Evolutionary conservation across 176 grass and related monocot genomes (phyloP).

Genomic region (Aegilops bicornis): DNA sequence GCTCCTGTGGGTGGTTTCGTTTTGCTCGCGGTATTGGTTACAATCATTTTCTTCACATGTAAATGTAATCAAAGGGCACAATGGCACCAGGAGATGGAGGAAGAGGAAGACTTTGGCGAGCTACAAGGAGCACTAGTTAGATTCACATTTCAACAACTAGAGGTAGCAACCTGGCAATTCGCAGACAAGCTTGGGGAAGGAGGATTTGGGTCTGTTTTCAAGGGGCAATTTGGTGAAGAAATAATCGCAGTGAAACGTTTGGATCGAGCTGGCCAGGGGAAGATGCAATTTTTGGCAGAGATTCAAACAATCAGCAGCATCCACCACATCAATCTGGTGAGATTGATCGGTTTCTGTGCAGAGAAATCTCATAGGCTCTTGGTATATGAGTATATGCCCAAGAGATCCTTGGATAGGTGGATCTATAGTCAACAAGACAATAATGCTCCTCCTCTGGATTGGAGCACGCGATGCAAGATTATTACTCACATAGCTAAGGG

Average conservation of each 20-base stretch:
- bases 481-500: too few relatives aligned
- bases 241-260: not conserved
- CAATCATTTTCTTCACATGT: not conserved
- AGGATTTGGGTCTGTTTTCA: constrained; percentile 12
- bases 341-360: constrained; percentile 5
- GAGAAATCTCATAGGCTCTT: constrained; percentile 46
- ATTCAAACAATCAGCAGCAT: too few relatives aligned
- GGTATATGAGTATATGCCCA: not conserved
- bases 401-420: constrained; percentile 52
- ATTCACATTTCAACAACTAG: constrained; percentile 16
- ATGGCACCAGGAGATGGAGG: not conserved
- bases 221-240: too few relatives aligned
- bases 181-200: constrained; percentile 23
- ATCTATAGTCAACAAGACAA: constrained; percentile 21
- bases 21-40: not conserved
- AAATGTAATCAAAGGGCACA: not conserved
- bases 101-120: not conserved
- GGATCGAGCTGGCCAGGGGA: constrained; percentile 28
- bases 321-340: too few relatives aligned
- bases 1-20: not conserved
- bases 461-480: too few relatives aligned
- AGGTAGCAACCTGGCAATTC: not conserved
- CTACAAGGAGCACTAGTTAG: not conserved
- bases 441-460: not conserved
- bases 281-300: constrained; percentile 13